These are phyloP conservation scores for Colletotrichum tropicale DNA, from an alignment of 2,329 filamentous ascomycete species.

Conservation along the genomic window DNA sequence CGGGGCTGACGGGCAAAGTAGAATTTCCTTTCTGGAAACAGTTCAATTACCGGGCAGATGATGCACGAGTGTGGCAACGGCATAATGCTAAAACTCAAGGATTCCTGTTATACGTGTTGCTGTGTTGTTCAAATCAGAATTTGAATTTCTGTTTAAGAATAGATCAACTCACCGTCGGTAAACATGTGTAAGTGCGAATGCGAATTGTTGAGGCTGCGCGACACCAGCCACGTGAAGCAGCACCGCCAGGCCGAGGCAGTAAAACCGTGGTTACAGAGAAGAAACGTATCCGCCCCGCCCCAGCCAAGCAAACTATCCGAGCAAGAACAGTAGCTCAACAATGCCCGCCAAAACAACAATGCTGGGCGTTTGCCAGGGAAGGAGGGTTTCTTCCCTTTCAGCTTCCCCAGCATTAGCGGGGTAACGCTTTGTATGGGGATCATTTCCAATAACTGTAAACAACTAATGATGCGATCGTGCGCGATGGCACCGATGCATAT, in stretches of 20 bases:
- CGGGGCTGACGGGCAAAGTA: not conserved
- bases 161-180: not conserved
- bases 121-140: not conserved
- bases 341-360: not conserved
- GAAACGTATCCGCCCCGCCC: conserved; percentile 1
- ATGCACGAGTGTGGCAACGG: not conserved
- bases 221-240: not conserved
- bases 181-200: not conserved
- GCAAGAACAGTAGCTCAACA: not conserved
- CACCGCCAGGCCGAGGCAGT: conserved; percentile 1
- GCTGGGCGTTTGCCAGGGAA: not conserved
- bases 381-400: not conserved
- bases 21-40: not conserved
- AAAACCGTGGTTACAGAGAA: not conserved
- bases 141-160: not conserved
- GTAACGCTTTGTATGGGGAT: not conserved
- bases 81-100: not conserved
- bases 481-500: not conserved
- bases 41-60: not conserved
- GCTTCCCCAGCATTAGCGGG: not conserved
- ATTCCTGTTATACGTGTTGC: not conserved
- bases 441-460: not conserved
- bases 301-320: not conserved
- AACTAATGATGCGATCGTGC: not conserved
- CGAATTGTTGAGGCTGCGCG: not conserved